phyloP scores from a whole-genome alignment of 768 basidiomycete genomes.

The Suillus tomentosus region DNA sequence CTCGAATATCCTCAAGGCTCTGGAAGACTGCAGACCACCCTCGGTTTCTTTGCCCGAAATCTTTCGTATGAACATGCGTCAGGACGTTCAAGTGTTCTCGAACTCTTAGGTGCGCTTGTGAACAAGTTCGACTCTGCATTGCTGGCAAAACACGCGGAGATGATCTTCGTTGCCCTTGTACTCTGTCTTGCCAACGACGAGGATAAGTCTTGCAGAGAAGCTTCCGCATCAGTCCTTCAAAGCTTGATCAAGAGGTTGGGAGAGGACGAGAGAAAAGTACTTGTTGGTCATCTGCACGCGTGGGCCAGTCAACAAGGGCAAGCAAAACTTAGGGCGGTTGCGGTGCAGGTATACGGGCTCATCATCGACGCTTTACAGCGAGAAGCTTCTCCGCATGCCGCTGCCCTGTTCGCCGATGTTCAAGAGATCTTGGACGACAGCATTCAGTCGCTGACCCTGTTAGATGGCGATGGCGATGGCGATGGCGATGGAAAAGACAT shows the following conservation, averaged over 20 bases:
- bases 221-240: slow-evolving; percentile 84
- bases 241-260: slow-evolving; percentile 70
- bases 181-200: slow-evolving; percentile 95
- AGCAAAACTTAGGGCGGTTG: slow-evolving; percentile 65
- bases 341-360: slow-evolving; percentile 82
- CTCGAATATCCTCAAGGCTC: slow-evolving; percentile 97
- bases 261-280: slow-evolving; percentile 50
- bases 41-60: slow-evolving; percentile 92
- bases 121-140: slow-evolving; percentile 79
- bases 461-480: slow-evolving; percentile 28
- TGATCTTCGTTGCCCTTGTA: slow-evolving; percentile 89
- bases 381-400: slow-evolving; percentile 46
- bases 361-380: slow-evolving; percentile 67
- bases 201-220: slow-evolving; percentile 84
- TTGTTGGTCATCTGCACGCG: slow-evolving; percentile 72
- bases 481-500: slow-evolving; percentile 46
- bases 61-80: slow-evolving; percentile 88
- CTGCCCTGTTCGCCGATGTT: slow-evolving; percentile 58
- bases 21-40: slow-evolving; percentile 82
- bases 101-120: slow-evolving; percentile 82
- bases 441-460: slow-evolving; percentile 39
- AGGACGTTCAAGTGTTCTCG: slow-evolving; percentile 92
- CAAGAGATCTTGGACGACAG: slow-evolving; percentile 46
- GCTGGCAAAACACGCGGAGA: slow-evolving; percentile 78
- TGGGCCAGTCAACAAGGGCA: slow-evolving; percentile 75